Conservation (phyloP, 169 alveolate genomes). For the Theileria parva region DNA sequence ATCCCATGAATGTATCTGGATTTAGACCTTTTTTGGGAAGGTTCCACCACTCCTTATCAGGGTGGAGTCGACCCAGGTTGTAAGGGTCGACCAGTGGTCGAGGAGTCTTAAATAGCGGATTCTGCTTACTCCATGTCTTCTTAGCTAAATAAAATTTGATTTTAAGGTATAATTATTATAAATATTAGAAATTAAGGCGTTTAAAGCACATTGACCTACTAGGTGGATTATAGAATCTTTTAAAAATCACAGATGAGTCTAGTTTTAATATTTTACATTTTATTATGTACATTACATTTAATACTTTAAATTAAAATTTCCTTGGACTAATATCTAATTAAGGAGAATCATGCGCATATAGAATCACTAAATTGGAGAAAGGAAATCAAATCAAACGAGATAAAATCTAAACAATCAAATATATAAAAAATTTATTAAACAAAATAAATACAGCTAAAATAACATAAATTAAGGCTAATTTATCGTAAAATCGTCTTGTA, state of each 20-base stretch:
- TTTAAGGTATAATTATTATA: constrained; percentile 20
- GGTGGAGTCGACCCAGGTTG: constrained; percentile 74
- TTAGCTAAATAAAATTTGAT: constrained; percentile 14
- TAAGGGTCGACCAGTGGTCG: constrained; percentile 80
- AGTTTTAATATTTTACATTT: background rate
- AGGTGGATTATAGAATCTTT: constrained; percentile 69
- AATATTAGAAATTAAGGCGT: background rate
- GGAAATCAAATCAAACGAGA: background rate
- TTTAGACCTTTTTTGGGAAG: constrained; percentile 67
- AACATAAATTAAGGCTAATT: background rate
- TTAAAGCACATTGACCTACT: constrained; percentile 18
- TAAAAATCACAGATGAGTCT: constrained; percentile 18
- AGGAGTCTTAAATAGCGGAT: constrained; percentile 72
- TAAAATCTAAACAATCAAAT: background rate
- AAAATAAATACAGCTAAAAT: background rate
- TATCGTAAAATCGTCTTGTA: background rate
- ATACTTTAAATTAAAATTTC: background rate
- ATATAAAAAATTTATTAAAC: background rate
- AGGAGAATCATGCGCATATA: background rate
- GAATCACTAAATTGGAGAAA: background rate
- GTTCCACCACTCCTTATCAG: constrained; percentile 82
- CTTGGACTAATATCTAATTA: background rate
- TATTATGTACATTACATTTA: background rate
- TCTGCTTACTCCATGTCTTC: constrained; percentile 83
- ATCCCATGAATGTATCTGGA: constrained; percentile 79